These are phyloP conservation scores for Citrullus mucosospermus DNA, from an alignment of 306 rosid species.

Conservation along the genomic window DNA sequence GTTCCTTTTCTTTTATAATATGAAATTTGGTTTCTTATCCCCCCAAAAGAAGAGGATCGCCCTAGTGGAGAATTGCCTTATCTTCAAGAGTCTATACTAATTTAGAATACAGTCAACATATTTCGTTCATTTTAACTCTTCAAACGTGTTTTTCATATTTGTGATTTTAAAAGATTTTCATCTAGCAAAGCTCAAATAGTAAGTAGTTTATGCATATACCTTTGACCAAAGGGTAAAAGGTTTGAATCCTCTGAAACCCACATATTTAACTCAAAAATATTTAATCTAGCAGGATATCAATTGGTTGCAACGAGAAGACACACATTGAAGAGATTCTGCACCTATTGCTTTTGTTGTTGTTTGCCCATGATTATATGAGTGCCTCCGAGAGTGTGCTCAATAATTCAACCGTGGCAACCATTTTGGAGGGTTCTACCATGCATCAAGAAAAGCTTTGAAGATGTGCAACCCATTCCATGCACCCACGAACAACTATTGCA, in stretches of 20 bases:
- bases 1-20: too few relatives aligned
- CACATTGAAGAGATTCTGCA: conserved; percentile 3
- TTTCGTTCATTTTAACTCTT: background rate
- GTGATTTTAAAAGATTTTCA: background rate
- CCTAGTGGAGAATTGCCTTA: too few relatives aligned
- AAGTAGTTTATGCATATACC: too few relatives aligned
- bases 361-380: background rate
- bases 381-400: background rate
- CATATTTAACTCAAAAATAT: background rate
- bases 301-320: conserved; percentile 23
- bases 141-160: background rate
- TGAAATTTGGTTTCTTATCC: too few relatives aligned
- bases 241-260: background rate
- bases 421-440: background rate
- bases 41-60: too few relatives aligned
- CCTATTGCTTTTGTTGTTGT: background rate
- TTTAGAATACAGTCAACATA: background rate
- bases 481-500: background rate
- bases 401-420: background rate
- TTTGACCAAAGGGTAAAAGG: background rate
- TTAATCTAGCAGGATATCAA: conserved; percentile 19
- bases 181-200: too few relatives aligned
- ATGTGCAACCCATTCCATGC: background rate
- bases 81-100: too few relatives aligned
- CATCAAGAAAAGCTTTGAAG: background rate